phyloP scores from a whole-genome alignment of 2,329 filamentous ascomycete species.

The Colletotrichum caudatum region DNA sequence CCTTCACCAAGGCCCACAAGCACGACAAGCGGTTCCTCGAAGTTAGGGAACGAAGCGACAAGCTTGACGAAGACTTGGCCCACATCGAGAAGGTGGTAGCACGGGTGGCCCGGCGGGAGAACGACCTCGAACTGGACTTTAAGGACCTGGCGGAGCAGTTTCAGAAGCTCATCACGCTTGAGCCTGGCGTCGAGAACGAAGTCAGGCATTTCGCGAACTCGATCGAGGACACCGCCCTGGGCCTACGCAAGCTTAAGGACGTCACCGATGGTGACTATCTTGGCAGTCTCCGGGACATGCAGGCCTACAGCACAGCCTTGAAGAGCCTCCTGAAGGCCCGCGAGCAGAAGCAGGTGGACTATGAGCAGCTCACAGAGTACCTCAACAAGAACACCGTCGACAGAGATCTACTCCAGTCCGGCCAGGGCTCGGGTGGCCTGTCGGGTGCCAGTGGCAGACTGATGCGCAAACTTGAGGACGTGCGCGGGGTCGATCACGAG shows the following conservation, averaged over 20 bases:
- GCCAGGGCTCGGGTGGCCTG: constrained; percentile 66
- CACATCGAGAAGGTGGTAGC: constrained; percentile 97
- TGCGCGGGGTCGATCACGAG: constrained; percentile 96
- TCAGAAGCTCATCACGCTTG: constrained; percentile 89
- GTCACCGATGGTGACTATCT: constrained; percentile 97
- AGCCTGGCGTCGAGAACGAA: constrained; percentile 85
- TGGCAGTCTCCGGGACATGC: constrained; percentile 92
- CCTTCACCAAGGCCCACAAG: constrained; percentile 96
- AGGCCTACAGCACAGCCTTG: constrained; percentile 88
- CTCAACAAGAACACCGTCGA: constrained; percentile 91
- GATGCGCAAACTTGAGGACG: constrained; percentile 94
- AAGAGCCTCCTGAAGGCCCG: constrained; percentile 91
- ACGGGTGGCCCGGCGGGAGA: constrained; percentile 87
- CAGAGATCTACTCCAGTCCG: constrained; percentile 80
- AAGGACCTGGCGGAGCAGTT: constrained; percentile 93
- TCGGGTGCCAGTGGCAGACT: constrained; percentile 88
- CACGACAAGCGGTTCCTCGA: constrained; percentile 95
- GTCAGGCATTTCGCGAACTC: constrained; percentile 89
- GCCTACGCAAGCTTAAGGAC: constrained; percentile 85
- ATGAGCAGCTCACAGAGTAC: constrained; percentile 95
- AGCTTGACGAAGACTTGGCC: constrained; percentile 91
- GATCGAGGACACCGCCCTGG: constrained; percentile 84
- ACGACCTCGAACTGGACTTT: constrained; percentile 89
- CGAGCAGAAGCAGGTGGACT: constrained; percentile 98
- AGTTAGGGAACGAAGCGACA: constrained; percentile 91